Evolutionary conservation across 2,329 filamentous ascomycete genomes (phyloP).

Genomic region (Monilinia aucupariae): DNA sequence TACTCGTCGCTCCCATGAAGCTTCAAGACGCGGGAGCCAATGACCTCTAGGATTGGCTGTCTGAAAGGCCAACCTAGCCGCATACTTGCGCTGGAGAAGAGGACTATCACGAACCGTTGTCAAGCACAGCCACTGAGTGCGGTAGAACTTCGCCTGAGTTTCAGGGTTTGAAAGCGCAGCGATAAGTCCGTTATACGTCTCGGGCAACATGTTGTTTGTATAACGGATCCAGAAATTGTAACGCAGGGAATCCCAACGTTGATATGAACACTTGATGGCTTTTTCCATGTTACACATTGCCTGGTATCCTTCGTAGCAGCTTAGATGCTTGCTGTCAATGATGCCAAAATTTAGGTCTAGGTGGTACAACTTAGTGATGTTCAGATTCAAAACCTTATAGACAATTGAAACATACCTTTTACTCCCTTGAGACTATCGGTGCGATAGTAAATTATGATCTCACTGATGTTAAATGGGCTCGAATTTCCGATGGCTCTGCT

Average conservation of each 20-base stretch:
- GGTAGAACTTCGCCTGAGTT: background rate
- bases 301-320: background rate
- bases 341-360: background rate
- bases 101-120: background rate
- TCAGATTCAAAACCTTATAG: background rate
- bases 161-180: background rate
- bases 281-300: constrained; percentile 1
- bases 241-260: background rate
- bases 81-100: background rate
- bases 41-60: background rate
- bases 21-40: background rate
- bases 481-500: background rate
- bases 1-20: background rate
- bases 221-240: background rate
- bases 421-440: background rate
- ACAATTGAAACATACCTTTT: background rate
- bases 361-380: background rate
- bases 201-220: background rate
- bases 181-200: background rate
- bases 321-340: background rate
- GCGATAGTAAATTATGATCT: background rate
- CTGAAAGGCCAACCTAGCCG: background rate
- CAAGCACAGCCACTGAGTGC: background rate
- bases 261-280: background rate
- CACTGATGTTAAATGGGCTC: background rate